These are phyloP conservation scores for Aspergillus niger DNA, from an alignment of 2,329 filamentous ascomycete genomes.

Conservation along the genomic window DNA sequence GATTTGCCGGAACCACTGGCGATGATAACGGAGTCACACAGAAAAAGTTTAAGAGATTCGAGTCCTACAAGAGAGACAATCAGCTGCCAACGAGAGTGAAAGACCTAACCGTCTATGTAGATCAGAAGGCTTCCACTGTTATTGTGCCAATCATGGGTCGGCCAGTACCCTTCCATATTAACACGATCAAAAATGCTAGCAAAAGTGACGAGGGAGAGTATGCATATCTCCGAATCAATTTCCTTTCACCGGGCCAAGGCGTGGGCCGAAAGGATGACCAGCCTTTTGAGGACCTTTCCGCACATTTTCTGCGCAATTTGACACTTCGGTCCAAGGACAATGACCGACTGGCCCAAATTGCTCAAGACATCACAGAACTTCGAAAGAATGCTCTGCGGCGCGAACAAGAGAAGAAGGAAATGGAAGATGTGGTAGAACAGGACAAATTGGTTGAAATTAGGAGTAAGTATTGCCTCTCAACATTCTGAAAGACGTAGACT, in stretches of 20 bases:
- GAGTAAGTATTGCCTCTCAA: constrained; percentile 59
- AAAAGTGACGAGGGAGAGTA: constrained; percentile 96
- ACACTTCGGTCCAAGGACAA: constrained; percentile 92
- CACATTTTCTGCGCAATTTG: constrained; percentile 92
- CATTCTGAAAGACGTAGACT: constrained; percentile 32
- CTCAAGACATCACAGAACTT: constrained; percentile 90
- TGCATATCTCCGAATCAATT: constrained; percentile 93
- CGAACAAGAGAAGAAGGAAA: constrained; percentile 98
- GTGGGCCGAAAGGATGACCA: constrained; percentile 97
- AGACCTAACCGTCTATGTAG: constrained; percentile 86
- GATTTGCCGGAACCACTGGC: constrained; percentile 82
- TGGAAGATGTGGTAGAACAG: constrained; percentile 98
- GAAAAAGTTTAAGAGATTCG: constrained; percentile 98
- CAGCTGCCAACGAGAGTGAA: constrained; percentile 82
- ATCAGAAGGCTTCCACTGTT: constrained; percentile 85
- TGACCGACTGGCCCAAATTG: constrained; percentile 84
- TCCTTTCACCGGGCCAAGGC: constrained; percentile 93
- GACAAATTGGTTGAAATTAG: constrained; percentile 95
- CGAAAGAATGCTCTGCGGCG: constrained; percentile 89
- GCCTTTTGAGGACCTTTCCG: constrained; percentile 92
- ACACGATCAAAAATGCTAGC: constrained; percentile 98
- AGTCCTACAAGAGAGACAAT: constrained; percentile 97
- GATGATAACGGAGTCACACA: constrained; percentile 87
- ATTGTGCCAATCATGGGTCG: constrained; percentile 96
- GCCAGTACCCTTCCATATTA: constrained; percentile 96